These are phyloP conservation scores for Aureobasidium subglaciale DNA, from an alignment of 2,329 filamentous ascomycete genomes.

Conservation along the genomic window DNA sequence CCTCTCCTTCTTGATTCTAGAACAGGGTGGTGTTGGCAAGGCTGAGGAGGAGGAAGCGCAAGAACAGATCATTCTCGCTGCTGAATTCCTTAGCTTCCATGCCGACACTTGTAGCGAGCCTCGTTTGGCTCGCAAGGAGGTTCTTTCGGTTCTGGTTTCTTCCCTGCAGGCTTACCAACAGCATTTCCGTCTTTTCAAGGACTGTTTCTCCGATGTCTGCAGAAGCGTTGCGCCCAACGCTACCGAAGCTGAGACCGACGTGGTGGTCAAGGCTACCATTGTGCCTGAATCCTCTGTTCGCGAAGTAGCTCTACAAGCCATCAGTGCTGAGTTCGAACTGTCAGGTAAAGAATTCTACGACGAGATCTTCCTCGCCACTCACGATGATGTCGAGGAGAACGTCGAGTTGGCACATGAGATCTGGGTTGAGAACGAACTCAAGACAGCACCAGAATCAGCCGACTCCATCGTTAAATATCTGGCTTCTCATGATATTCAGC, in stretches of 20 bases:
- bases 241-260: constrained; percentile 59
- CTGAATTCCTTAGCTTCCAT: constrained; percentile 86
- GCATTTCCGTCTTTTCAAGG: constrained; percentile 91
- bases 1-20: constrained; percentile 69
- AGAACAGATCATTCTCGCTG: constrained; percentile 78
- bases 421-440: constrained; percentile 87
- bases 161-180: constrained; percentile 86
- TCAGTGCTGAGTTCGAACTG: constrained; percentile 86
- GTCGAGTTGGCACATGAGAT: constrained; percentile 75
- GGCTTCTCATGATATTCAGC: constrained; percentile 69
- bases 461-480: constrained; percentile 64
- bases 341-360: constrained; percentile 79
- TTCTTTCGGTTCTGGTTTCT: constrained; percentile 64
- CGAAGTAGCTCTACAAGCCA: constrained; percentile 77
- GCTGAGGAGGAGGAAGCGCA: constrained; percentile 67
- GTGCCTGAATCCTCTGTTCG: constrained; percentile 74
- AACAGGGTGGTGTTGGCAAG: constrained; percentile 68
- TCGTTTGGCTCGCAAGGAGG: constrained; percentile 66
- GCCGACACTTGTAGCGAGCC: constrained; percentile 70
- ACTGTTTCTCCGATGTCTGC: constrained; percentile 81
- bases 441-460: constrained; percentile 59
- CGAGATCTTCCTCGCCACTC: constrained; percentile 87
- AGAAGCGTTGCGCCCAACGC: constrained; percentile 81
- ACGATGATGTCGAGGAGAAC: constrained; percentile 87
- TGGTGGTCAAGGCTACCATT: constrained; percentile 71